These are phyloP conservation scores for Hyaloscypha finlandica DNA, from an alignment of 495 filamentous ascomycete species.

Conservation along the genomic window DNA sequence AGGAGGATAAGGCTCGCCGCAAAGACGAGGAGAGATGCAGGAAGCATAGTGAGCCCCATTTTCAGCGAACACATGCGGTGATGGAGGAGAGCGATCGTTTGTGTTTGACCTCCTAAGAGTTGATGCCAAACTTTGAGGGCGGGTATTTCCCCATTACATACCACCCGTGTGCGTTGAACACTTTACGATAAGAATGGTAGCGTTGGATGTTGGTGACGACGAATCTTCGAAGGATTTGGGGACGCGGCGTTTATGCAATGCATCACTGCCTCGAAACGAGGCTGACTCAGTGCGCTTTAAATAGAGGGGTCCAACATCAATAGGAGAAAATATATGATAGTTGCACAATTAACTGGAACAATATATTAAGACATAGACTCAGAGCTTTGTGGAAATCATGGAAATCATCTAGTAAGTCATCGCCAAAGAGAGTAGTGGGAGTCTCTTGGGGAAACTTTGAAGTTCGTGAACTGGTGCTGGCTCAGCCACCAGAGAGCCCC, in stretches of 20 bases:
- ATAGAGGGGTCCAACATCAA: background rate
- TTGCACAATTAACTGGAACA: background rate
- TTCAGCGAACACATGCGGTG: no score
- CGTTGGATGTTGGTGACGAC: background rate
- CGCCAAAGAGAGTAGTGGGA: background rate
- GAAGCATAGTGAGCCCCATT: slow-evolving; percentile 8
- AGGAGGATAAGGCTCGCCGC: slow-evolving; percentile 1
- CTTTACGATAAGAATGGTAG: background rate
- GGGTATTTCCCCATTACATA: background rate
- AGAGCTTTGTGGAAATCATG: background rate
- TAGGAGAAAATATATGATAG: background rate
- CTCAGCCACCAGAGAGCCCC: background rate
- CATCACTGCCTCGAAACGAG: background rate
- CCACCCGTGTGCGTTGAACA: background rate
- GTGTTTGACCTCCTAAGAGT: background rate
- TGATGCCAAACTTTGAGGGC: background rate
- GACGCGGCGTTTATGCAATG: background rate
- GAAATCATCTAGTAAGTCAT: background rate
- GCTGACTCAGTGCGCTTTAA: background rate
- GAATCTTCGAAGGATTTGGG: background rate
- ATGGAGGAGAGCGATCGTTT: background rate
- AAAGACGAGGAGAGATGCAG: slow-evolving; percentile 9
- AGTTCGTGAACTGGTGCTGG: background rate
- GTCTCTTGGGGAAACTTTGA: background rate
- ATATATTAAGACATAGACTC: background rate